Conservation (phyloP, 768 basidiomycete genomes). For the Termitomyces sp. region DNA sequence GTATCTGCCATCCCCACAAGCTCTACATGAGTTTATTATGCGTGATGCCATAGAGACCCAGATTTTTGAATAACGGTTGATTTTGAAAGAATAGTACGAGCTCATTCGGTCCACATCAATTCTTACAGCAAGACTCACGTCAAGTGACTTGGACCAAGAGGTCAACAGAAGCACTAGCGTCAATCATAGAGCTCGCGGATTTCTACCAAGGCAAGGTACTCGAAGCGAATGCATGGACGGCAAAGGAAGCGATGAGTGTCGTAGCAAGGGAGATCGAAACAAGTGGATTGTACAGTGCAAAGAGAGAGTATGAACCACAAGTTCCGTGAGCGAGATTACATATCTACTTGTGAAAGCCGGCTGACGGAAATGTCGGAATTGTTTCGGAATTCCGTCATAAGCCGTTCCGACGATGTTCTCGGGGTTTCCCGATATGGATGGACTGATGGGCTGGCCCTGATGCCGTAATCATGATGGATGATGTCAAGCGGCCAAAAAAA, state of each 20-base stretch:
- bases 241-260: slow-evolving; percentile 49
- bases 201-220: slow-evolving; percentile 52
- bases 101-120: slow-evolving; percentile 49
- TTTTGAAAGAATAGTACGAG: slow-evolving; percentile 48
- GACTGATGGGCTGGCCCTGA: slow-evolving; percentile 46
- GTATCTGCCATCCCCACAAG: slow-evolving; percentile 46
- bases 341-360: neutral
- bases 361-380: slow-evolving; percentile 15
- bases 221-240: slow-evolving; percentile 35
- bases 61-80: neutral
- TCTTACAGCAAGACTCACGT: slow-evolving; percentile 23
- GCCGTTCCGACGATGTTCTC: slow-evolving; percentile 39
- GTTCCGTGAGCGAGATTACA: slow-evolving; percentile 38
- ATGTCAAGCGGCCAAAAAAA: slow-evolving; percentile 36
- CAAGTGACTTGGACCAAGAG: slow-evolving; percentile 23
- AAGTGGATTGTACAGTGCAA: slow-evolving; percentile 47
- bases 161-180: slow-evolving; percentile 31
- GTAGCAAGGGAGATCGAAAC: slow-evolving; percentile 58
- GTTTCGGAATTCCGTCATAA: slow-evolving; percentile 24
- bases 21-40: slow-evolving; percentile 59
- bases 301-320: slow-evolving; percentile 21
- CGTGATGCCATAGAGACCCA: slow-evolving; percentile 17
- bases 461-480: slow-evolving; percentile 31
- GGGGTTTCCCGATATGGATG: slow-evolving; percentile 55
- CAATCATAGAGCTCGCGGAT: slow-evolving; percentile 36